phyloP scores from a whole-genome alignment of 2,329 filamentous ascomycete species.

The Verticillium klebahnii region DNA sequence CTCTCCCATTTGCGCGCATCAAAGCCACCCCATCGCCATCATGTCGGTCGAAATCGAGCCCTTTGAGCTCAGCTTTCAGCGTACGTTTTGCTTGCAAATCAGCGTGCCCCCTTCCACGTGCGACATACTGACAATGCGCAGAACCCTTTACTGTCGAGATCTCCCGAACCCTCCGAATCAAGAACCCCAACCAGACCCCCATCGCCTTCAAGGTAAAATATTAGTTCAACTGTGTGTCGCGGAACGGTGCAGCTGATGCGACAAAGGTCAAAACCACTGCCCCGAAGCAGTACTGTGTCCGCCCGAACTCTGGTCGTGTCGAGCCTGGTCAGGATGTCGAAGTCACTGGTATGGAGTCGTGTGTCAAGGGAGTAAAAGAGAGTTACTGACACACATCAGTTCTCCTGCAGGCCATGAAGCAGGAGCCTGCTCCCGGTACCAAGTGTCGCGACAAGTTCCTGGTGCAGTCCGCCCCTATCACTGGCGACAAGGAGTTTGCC shows the following conservation, averaged over 20 bases:
- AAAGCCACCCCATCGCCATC: conserved; percentile 24
- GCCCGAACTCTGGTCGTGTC: conserved; percentile 94
- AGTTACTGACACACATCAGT: conserved; percentile 47
- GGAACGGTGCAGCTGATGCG: conserved; percentile 8
- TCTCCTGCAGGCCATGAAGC: conserved; percentile 95
- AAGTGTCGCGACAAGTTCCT: conserved; percentile 98
- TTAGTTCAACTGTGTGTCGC: conserved; percentile 3
- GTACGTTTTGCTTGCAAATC: conserved; percentile 49
- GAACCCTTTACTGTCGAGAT: conserved; percentile 66
- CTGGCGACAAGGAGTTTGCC: conserved; percentile 75
- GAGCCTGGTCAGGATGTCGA: conserved; percentile 87
- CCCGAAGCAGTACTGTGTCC: conserved; percentile 98
- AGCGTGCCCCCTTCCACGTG: background rate
- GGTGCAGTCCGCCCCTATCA: conserved; percentile 84
- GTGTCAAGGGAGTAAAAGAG: background rate
- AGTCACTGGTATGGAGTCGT: conserved; percentile 68
- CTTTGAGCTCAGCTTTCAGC: conserved; percentile 85
- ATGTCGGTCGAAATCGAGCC: conserved; percentile 98
- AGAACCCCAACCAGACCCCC: conserved; percentile 57
- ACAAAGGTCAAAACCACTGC: conserved; percentile 94
- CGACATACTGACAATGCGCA: conserved; percentile 23
- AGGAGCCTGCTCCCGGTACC: conserved; percentile 78
- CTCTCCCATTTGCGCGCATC: background rate
- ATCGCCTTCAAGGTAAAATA: conserved; percentile 64
- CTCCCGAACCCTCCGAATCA: conserved; percentile 59